Evolutionary conservation across 140 eudicot species (phyloP).

Genomic region (Flaveria floridana): DNA sequence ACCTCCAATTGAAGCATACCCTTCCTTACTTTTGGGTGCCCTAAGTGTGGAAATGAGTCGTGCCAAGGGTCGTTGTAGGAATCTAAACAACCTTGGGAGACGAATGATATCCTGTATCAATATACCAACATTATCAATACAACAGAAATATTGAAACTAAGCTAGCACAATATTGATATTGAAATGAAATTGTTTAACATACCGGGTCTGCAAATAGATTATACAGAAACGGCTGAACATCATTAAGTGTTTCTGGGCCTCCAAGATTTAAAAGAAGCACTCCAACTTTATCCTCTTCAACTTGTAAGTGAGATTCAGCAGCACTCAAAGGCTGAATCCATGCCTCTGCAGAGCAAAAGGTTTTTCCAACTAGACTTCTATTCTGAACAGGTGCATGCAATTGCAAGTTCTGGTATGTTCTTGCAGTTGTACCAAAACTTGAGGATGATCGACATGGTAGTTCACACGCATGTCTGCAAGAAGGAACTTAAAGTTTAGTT

Average conservation of each 20-base stretch:
- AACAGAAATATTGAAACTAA: conserved; percentile 6
- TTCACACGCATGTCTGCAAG: conserved; percentile 28
- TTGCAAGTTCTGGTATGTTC: conserved; percentile 32
- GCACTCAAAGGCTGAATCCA: conserved; percentile 41
- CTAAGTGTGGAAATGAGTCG: conserved; percentile 67
- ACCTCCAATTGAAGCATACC: conserved; percentile 96
- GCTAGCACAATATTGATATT: background rate
- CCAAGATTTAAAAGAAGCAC: conserved; percentile 91
- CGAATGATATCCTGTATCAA: conserved; percentile 83
- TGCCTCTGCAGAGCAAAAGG: conserved; percentile 50
- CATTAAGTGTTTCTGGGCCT: conserved; percentile 91
- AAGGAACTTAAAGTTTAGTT: conserved; percentile 16
- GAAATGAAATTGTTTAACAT: conserved; percentile 31
- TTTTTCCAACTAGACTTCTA: conserved; percentile 36
- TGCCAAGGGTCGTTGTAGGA: conserved; percentile 85
- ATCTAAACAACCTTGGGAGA: conserved; percentile 80
- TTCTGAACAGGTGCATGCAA: conserved; percentile 24
- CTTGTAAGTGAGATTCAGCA: conserved; percentile 49
- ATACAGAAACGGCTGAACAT: conserved; percentile 90
- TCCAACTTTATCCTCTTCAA: conserved; percentile 77
- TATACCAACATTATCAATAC: conserved; percentile 8
- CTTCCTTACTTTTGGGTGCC: conserved; percentile 90
- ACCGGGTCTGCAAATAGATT: conserved; percentile 96
- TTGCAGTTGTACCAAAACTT: conserved; percentile 36
- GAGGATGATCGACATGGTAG: conserved; percentile 25